Evolutionary conservation across 495 filamentous ascomycete species (phyloP), one percentile per base, ranked within the genome.

Genomic region (Penicillium cosmopolitanum): DNA sequence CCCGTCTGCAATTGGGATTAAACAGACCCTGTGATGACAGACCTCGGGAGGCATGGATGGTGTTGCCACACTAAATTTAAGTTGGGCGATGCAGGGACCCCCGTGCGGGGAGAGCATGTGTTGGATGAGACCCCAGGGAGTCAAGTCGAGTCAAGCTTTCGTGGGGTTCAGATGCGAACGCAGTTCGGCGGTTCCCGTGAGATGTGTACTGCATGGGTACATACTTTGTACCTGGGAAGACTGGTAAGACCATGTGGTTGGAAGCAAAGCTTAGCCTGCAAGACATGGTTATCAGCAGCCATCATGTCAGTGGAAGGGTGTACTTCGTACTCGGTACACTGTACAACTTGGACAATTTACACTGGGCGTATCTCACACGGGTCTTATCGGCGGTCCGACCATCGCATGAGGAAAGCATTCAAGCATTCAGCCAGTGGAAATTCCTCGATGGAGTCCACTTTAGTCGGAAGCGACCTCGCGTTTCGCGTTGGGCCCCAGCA

Each of bases 151-250:
- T n/a, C 18, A 18, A 42, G n/a, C 25, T 48, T 46, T 46, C 18
- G 15, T n/a, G 8, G n/a, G 42, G 16, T 10, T n/a, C n/a, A 18
- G n/a, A 48, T 25, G 46, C 43, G 6, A 13, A 55, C 58, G 58
- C 58, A 60, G 8, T 40, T 63, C 61, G 61, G 61, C 52, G 61
- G 46, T 16, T 44, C 42, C 61, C 61, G 56, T 50, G 13, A 10
- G 12, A 38, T 16, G 25, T 28, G 28, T 31, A 31, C 28, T 8
- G 28, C 28, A 31, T 31, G 28, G 28, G 28, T 31, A 31, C 28
- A 31, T 7, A 9, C 5, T 31, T 9, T 31, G 28, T 31, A 31
- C 23, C 23, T 23, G 23, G 23, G 23, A 2, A 23, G 23, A 23
- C 23, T 4, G 3, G 23, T 23, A 2, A 4, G n/a, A 23, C 23